Evolutionary conservation across 108 stramenopile genomes (phyloP).

Genomic region (Fistulifera solaris): DNA sequence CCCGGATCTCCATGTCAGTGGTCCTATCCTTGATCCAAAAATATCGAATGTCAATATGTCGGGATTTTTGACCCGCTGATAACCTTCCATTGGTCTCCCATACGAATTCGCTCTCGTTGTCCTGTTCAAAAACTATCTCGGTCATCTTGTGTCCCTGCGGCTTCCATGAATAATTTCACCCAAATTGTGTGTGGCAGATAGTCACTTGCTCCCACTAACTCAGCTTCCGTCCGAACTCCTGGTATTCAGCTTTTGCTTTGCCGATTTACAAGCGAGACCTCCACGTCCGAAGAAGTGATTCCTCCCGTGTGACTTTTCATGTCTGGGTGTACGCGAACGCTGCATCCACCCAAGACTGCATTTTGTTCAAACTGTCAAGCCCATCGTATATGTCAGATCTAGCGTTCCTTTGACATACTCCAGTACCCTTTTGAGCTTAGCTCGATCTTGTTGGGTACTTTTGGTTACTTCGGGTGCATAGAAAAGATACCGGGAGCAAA

Average conservation of each 20-base stretch:
- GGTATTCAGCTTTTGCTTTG: conserved; percentile 33
- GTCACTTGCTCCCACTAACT: conserved; percentile 25
- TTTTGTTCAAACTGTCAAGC: conserved; percentile 1
- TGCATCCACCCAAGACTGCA: conserved; percentile 21
- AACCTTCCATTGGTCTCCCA: conserved; percentile 30
- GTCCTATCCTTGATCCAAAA: conserved; percentile 35
- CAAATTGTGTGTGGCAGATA: conserved; percentile 26
- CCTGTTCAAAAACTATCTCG: conserved; percentile 28
- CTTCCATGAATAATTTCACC: conserved; percentile 27
- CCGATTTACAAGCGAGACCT: conserved; percentile 5
- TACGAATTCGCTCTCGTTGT: conserved; percentile 36
- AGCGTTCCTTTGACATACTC: conserved; percentile 26
- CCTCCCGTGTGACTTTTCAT: conserved; percentile 30
- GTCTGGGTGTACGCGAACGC: conserved; percentile 25
- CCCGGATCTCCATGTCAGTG: conserved; percentile 8
- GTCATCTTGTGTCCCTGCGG: conserved; percentile 28
- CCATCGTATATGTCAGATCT: conserved; percentile 15
- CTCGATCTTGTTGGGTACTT: conserved; percentile 37
- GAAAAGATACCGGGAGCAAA: conserved; percentile 28
- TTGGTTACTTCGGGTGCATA: conserved; percentile 29
- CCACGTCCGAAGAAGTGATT: conserved; percentile 26
- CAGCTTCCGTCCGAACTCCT: conserved; percentile 32
- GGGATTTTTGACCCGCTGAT: conserved; percentile 16
- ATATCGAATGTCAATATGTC: conserved; percentile 33
- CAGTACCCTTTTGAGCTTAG: conserved; percentile 26